Percentiles rank a stretch among this genome's conserved stretches.
These are phyloP conservation scores for Penicillium odoratum DNA, from an alignment of 495 filamentous ascomycete species.

Conservation along the genomic window DNA sequence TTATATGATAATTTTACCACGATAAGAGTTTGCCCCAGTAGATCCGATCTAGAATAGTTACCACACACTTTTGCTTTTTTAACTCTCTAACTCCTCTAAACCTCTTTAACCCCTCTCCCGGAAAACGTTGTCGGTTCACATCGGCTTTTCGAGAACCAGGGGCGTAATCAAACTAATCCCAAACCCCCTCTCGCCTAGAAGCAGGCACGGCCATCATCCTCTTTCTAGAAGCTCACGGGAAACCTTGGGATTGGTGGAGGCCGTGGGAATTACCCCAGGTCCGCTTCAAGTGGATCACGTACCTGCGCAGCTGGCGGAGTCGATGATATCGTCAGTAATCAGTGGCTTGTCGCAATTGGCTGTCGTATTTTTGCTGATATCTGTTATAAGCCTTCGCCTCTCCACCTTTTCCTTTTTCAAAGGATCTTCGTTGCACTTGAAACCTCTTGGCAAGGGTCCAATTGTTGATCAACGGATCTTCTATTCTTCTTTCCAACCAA, in stretches of 20 bases:
- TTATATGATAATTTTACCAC: too few relatives aligned
- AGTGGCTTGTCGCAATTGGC: conserved; percentile 34
- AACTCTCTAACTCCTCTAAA: too few relatives aligned
- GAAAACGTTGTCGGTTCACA: conserved; percentile 25
- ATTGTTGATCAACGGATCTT: conserved; percentile 15
- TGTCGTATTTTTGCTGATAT: conserved; percentile 15
- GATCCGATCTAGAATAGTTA: conserved; percentile 16
- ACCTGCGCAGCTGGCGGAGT: conserved; percentile 31
- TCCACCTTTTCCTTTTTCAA: conserved; percentile 14
- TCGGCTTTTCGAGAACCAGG: conserved; percentile 10
- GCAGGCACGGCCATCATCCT: conserved; percentile 17
- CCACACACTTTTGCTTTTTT: not conserved
- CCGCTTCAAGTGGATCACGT: conserved; percentile 28
- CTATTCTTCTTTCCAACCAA: conserved; percentile 2
- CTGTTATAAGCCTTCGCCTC: conserved; percentile 31
- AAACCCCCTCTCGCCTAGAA: conserved; percentile 21
- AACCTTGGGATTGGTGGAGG: conserved; percentile 26
- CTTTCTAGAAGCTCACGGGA: conserved; percentile 31
- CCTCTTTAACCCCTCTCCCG: conserved; percentile 13
- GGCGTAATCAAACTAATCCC: not conserved
- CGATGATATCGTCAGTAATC: conserved; percentile 35
- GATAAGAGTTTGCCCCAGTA: conserved; percentile 6
- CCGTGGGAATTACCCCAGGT: conserved; percentile 32
- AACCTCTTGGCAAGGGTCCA: conserved; percentile 14
- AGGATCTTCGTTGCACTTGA: conserved; percentile 24